Evolutionary conservation across 768 basidiomycete species (phyloP), one percentile per base, ranked within the genome.

Genomic region (Phylloporus sp.): DNA sequence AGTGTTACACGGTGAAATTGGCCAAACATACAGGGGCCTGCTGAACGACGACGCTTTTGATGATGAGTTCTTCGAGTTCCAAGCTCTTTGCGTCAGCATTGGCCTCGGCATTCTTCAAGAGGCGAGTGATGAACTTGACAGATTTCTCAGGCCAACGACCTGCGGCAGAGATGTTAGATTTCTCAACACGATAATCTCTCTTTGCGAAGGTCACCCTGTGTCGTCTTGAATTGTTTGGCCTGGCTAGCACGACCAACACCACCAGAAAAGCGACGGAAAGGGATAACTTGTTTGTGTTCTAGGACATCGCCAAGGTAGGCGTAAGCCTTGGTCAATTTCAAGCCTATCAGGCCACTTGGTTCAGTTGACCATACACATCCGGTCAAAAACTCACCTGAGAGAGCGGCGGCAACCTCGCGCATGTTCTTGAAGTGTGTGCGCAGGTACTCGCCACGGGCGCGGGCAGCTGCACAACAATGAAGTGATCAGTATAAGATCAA

Each of bases 351-450:
- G 23, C 7, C 11, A n/a, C 18, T 58, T 49, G 50, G 47, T 52
- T 45, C 6, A 20, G 22, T 26, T n/a, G 44, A 41, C 28, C 9
- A 32, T 13, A 27, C 0, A 5, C 23, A 41, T 23, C 20, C 31
- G 20, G 53, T 52, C 34, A 28, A 36, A n/a, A 36, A 73, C 80
- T 65, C 59, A 92, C 94, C 95, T 59, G 86, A 82, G 58, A 97
- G 78, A 60, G 90, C 93, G 59, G 95, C 95, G 46, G 91, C 95
- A 50, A 98, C 97, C 76, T 99, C 97, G 58, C 91, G 86, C 92
- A 97, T 98, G 84, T 98, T 99, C 88, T 99, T 99, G 86, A 97
- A 99, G 79, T 97, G 95, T 43, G 97, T 98, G 65, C 95, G 91
- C 68, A 97, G 84, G 81, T 97, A 94, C 78, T 95, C 93, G 65